These are phyloP conservation scores for Saksenaea oblongispora DNA, from an alignment of 371 early-diverging fungal species.

Conservation along the genomic window DNA sequence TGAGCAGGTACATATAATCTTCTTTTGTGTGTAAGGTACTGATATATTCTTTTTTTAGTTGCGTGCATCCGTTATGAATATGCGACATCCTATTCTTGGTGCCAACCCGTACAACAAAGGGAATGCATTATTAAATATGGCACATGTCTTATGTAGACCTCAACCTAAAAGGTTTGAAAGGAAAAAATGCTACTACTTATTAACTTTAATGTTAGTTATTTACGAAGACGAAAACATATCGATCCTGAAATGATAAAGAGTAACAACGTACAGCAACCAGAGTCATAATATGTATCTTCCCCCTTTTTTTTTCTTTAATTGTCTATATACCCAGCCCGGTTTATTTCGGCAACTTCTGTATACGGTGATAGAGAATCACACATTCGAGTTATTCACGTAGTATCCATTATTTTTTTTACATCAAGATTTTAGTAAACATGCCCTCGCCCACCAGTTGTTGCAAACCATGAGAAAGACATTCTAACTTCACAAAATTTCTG, in stretches of 20 bases:
- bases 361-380: not conserved
- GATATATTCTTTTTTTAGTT: conserved; percentile 21
- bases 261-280: not conserved
- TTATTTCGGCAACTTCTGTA: not conserved
- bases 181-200: not conserved
- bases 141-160: conserved; percentile 57
- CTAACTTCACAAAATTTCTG: conserved; percentile 43
- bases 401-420: conserved; percentile 18
- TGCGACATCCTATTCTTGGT: conserved; percentile 27
- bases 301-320: not conserved
- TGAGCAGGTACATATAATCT: conserved; percentile 64
- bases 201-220: conserved; percentile 14
- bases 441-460: conserved; percentile 39
- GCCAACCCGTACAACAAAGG: conserved; percentile 54
- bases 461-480: conserved; percentile 33
- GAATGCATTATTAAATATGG: conserved; percentile 50
- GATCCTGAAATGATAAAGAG: conserved; percentile 4
- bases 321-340: not conserved
- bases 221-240: conserved; percentile 25
- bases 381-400: not conserved
- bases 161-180: conserved; percentile 57
- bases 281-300: not conserved
- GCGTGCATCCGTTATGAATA: conserved; percentile 45
- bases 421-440: conserved; percentile 43
- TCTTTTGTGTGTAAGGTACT: not conserved